Evolutionary conservation across 345 rosid species (phyloP).

Genomic region (Citrus glauca): DNA sequence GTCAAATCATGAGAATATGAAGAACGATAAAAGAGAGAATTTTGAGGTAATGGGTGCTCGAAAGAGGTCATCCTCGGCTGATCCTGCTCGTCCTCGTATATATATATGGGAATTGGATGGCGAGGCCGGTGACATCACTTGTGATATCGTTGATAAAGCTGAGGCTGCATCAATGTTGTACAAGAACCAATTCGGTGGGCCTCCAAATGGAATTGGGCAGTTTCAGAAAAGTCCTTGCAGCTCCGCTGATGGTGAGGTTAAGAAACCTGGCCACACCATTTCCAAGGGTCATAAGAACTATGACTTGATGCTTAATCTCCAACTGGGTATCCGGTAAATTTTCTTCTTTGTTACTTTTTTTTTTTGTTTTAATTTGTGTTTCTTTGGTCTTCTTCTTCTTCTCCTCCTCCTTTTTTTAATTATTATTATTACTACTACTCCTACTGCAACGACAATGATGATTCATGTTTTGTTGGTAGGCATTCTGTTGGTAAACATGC

Average conservation of each 20-base stretch:
- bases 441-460: not conserved
- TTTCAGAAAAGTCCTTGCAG: conserved; percentile 73
- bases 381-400: not conserved
- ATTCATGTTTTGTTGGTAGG: conserved; percentile 31
- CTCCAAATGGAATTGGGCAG: conserved; percentile 53
- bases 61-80: conserved; percentile 61
- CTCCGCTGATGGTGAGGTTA: conserved; percentile 57
- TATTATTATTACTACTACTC: not conserved
- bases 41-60: conserved; percentile 30
- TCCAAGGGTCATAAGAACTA: conserved; percentile 96
- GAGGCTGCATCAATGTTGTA: conserved; percentile 59
- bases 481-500: conserved; percentile 85
- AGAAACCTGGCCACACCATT: conserved; percentile 91
- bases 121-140: conserved; percentile 95
- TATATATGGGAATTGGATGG: conserved; percentile 96
- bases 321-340: conserved; percentile 81
- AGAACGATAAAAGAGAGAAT: conserved; percentile 23
- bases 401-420: conserved; percentile 11
- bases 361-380: not conserved
- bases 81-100: conserved; percentile 46
- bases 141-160: conserved; percentile 81
- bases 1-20: conserved; percentile 83
- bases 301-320: conserved; percentile 94
- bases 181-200: conserved; percentile 41
- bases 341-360: not conserved